A percentile compares a stretch with the other conserved stretches of the same genome.
Conservation (phyloP, 2,329 filamentous ascomycete genomes). For the Phialocephala sp. region DNA sequence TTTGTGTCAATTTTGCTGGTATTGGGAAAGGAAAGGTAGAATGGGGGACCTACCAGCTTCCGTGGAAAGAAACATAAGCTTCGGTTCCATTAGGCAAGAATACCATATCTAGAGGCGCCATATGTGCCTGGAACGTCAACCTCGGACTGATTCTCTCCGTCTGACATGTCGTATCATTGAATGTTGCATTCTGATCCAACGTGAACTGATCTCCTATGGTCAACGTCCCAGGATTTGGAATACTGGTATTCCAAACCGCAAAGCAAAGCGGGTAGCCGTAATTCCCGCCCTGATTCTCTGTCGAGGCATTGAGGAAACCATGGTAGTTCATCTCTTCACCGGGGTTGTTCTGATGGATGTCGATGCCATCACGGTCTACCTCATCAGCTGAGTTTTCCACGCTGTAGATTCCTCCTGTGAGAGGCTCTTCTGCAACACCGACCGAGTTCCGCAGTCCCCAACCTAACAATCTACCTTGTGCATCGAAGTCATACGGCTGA, state of each 20-base stretch:
- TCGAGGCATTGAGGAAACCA: slow-evolving; percentile 55
- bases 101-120: slow-evolving; percentile 73
- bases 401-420: slow-evolving; percentile 57
- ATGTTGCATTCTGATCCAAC: slow-evolving; percentile 44
- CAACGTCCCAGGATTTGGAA: slow-evolving; percentile 50
- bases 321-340: slow-evolving; percentile 78
- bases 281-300: slow-evolving; percentile 53
- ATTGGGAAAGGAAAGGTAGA: slow-evolving; percentile 51
- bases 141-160: slow-evolving; percentile 54
- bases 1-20: neutral
- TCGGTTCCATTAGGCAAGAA: slow-evolving; percentile 63
- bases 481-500: slow-evolving; percentile 52
- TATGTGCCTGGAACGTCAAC: slow-evolving; percentile 69
- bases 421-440: slow-evolving; percentile 68
- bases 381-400: slow-evolving; percentile 77
- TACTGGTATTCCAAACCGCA: slow-evolving; percentile 63
- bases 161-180: slow-evolving; percentile 54
- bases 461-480: slow-evolving; percentile 56
- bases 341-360: slow-evolving; percentile 72
- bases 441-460: slow-evolving; percentile 79
- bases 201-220: slow-evolving; percentile 58
- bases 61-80: slow-evolving; percentile 64
- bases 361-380: slow-evolving; percentile 60
- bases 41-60: slow-evolving; percentile 27
- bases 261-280: slow-evolving; percentile 77